phyloP scores from a whole-genome alignment of 163 green algal genomes.

The Scenedesmus sp. region DNA sequence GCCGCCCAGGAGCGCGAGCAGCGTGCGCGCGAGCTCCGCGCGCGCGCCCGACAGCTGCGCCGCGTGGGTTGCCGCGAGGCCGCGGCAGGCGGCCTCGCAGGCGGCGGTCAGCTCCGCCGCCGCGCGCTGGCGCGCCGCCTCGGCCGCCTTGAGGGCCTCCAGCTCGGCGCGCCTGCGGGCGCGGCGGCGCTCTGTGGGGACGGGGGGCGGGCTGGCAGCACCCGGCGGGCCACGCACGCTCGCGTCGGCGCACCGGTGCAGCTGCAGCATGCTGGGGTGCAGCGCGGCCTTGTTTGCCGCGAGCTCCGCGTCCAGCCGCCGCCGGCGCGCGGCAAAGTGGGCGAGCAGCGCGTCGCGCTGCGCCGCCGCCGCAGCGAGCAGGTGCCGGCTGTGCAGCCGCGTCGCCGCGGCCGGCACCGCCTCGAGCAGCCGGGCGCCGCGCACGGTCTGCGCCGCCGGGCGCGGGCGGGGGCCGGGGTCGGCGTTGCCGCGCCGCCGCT shows the following conservation, averaged over 20 bases:
- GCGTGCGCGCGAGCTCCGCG: not conserved
- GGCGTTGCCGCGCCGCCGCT: no score
- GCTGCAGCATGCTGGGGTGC: constrained; percentile 58
- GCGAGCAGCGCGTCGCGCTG: constrained; percentile 39
- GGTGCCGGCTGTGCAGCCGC: constrained; percentile 39
- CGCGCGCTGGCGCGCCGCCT: constrained; percentile 20
- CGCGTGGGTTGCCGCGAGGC: not conserved
- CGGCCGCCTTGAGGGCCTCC: constrained; percentile 11
- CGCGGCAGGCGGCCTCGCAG: not conserved
- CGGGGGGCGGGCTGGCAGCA: not conserved
- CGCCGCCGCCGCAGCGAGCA: constrained; percentile 29
- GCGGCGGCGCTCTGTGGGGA: no score
- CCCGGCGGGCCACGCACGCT: no score
- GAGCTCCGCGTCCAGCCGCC: constrained; percentile 29
- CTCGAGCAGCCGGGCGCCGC: constrained; percentile 48
- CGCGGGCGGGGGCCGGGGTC: no score
- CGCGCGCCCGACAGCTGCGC: not conserved
- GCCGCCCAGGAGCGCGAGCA: constrained; percentile 38
- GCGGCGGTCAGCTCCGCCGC: constrained; percentile 21
- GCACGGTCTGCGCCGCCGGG: no score
- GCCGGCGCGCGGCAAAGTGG: constrained; percentile 45
- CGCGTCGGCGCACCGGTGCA: no score
- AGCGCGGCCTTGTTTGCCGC: constrained; percentile 43
- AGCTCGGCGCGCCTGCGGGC: constrained; percentile 4
- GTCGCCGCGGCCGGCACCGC: constrained; percentile 30